Percentiles rank a stretch among this genome's conserved stretches.
phyloP scores from a whole-genome alignment of 2,329 filamentous ascomycete species.

The Colletotrichum sp. region DNA sequence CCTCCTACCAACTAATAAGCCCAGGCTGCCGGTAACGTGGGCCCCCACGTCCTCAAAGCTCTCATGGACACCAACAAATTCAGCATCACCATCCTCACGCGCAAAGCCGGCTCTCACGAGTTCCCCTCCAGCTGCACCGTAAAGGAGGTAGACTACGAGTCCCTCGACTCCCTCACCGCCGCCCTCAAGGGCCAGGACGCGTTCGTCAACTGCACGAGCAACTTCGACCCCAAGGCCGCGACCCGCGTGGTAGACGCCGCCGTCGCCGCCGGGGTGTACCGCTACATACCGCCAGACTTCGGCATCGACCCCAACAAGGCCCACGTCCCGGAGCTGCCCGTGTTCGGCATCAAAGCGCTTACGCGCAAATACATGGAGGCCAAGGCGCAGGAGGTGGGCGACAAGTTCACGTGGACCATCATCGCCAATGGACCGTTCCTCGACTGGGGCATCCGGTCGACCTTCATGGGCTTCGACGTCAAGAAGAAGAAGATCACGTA shows the following conservation, averaged over 20 bases:
- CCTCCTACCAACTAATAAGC: neutral
- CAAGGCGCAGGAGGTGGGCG: conserved; percentile 24
- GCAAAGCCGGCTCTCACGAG: conserved; percentile 42
- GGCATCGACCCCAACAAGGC: conserved; percentile 37
- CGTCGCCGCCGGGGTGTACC: conserved; percentile 62
- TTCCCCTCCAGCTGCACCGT: conserved; percentile 44
- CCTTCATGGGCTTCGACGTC: conserved; percentile 28
- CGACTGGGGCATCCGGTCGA: conserved; percentile 28
- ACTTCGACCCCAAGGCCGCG: conserved; percentile 42
- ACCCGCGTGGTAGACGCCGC: conserved; percentile 60
- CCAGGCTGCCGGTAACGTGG: conserved; percentile 37
- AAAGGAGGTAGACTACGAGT: conserved; percentile 52
- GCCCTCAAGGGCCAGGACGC: conserved; percentile 64
- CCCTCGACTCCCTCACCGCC: conserved; percentile 49
- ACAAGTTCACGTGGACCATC: conserved; percentile 31
- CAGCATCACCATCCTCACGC: conserved; percentile 60
- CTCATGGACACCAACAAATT: conserved; percentile 36
- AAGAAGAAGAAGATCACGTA: conserved; percentile 24
- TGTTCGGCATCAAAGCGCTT: conserved; percentile 23
- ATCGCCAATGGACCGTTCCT: conserved; percentile 33
- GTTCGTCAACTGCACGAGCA: conserved; percentile 44
- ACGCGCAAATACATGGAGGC: conserved; percentile 24
- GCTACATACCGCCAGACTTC: conserved; percentile 68
- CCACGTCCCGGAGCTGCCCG: conserved; percentile 19
- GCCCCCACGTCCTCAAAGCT: conserved; percentile 32